Conservation (phyloP, 768 basidiomycete genomes). For the Scleroderma bovista region DNA sequence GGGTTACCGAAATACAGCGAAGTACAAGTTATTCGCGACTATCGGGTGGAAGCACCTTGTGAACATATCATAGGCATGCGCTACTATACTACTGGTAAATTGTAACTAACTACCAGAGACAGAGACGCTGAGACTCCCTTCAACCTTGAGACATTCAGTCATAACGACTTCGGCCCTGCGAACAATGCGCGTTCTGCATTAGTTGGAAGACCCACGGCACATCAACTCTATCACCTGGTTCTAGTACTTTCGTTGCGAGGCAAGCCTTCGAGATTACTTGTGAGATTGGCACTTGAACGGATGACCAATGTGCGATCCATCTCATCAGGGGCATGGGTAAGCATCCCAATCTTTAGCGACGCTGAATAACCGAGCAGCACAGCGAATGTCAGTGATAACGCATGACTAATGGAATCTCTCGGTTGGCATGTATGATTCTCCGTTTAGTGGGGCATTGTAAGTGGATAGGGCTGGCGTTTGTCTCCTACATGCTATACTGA, state of each 20-base stretch:
- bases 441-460: conserved; percentile 93
- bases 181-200: conserved; percentile 71
- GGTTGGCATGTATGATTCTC: conserved; percentile 82
- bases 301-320: conserved; percentile 71
- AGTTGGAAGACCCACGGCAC: conserved; percentile 80
- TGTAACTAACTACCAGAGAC: neutral
- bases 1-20: conserved; percentile 80
- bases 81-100: conserved; percentile 71
- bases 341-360: conserved; percentile 37
- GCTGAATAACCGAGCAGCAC: conserved; percentile 62
- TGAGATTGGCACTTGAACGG: conserved; percentile 49
- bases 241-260: conserved; percentile 89
- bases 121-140: neutral
- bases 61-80: conserved; percentile 83
- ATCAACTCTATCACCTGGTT: conserved; percentile 82
- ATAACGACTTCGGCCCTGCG: conserved; percentile 79
- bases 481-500: too few relatives aligned
- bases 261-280: conserved; percentile 85
- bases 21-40: conserved; percentile 75
- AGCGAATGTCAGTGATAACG: conserved; percentile 72
- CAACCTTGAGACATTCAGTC: conserved; percentile 57
- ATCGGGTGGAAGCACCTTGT: conserved; percentile 64
- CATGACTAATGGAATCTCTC: conserved; percentile 81
- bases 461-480: conserved; percentile 87
- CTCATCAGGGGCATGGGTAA: conserved; percentile 77